Percentiles rank a stretch among this genome's conserved stretches.
phyloP scores from a whole-genome alignment of 1,284 basidiomycete species.

The Marasmius fiardii region DNA sequence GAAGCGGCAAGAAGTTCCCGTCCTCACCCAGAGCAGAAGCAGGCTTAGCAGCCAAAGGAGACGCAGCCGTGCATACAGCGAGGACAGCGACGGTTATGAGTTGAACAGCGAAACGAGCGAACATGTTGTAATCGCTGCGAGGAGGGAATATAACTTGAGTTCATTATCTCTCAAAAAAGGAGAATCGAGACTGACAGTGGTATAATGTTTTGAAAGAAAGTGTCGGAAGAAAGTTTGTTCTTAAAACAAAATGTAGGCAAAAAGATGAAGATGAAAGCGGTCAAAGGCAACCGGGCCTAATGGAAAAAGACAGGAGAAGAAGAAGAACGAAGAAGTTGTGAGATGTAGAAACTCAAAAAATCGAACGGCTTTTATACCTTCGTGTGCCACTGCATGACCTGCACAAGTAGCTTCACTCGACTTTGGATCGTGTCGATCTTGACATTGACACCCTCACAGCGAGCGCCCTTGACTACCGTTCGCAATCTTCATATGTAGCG shows the following conservation, averaged over 20 bases:
- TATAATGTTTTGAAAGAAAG: background rate
- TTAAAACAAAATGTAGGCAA: background rate
- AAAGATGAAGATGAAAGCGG: background rate
- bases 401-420: too few species aligned
- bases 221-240: background rate
- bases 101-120: too few species aligned
- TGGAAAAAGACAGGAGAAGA: slow-evolving; percentile 2
- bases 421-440: too few species aligned
- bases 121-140: too few species aligned
- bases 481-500: too few species aligned
- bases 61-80: background rate
- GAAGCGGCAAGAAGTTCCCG: background rate
- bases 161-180: too few species aligned
- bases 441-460: too few species aligned
- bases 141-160: too few species aligned
- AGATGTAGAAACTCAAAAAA: background rate
- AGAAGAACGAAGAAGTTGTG: background rate
- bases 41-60: background rate
- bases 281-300: slow-evolving; percentile 14
- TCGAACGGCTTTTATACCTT: too few species aligned
- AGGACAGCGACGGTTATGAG: background rate
- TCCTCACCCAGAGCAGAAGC: slow-evolving; percentile 1
- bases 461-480: too few species aligned
- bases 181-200: too few species aligned
- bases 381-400: too few species aligned